Base-by-base conservation (phyloP, 2,329 filamentous ascomycete genomes). In the Mycosphaerelloides madeirae region DNA sequence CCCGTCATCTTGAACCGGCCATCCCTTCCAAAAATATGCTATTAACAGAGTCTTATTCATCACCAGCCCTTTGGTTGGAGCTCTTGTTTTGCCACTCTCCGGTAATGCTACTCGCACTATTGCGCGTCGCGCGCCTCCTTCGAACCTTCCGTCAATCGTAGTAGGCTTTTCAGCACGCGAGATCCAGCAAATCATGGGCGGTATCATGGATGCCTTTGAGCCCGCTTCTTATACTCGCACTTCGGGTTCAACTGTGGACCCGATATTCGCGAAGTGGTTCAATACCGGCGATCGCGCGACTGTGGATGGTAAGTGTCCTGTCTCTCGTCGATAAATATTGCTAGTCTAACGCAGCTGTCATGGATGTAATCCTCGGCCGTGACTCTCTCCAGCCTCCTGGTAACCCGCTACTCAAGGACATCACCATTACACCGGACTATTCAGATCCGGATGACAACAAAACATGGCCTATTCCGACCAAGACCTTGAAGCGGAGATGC, bases 301-400 rank as follows among this genome's bases (percentile, higher is more conserved):
- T 6, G 22, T 25, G 6, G 9, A 25, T 25, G 22, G 22, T 25
- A 25, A 25, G 22, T 5, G 22, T 6, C 22, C 9, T 25, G 5
- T 25, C 9, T 9, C 22, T 9, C 9, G 22, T 5, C 22, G n/a
- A n/a, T n/a, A 9, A 6, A 9, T 25, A 25, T 5, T 25, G 22
- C 12, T n/a, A n/a, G n/a, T 6, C n/a, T 11, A 29, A 33, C 9
- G 18, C 6, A 18, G 15, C 15, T 7, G 31, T 42, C 16, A 34
- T 42, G 29, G 22, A 42, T 15, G 22, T 8, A 5, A 42, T 42
- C 15, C 39, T 42, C 12, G 31, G 31, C 28, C n/a, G 31, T 25
- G 20, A 34, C 13, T 29, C 15, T 5, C 5, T 19, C 3, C 11
- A 34, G 6, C 22, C 22, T 25, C 22, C 22, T 25, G 39, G 29